phyloP scores from a whole-genome alignment of 495 filamentous ascomycete genomes.

The Halenospora varia region DNA sequence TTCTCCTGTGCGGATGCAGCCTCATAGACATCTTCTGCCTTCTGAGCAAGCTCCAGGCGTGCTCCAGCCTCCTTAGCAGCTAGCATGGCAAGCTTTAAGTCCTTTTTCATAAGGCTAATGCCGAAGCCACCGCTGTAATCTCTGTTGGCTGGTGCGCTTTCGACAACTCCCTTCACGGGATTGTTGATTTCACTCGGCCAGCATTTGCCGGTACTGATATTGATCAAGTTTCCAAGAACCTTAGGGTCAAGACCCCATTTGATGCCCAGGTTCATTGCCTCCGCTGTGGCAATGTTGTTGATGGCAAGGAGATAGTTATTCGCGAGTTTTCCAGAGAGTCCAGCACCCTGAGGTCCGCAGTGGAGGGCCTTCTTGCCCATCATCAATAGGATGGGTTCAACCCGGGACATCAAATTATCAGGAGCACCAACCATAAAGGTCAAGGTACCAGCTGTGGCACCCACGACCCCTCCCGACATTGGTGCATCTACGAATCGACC shows the following conservation, averaged over 20 bases:
- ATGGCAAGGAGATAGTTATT: slow-evolving; percentile 93
- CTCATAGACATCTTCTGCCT: slow-evolving; percentile 65
- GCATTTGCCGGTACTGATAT: slow-evolving; percentile 79
- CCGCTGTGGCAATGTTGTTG: slow-evolving; percentile 87
- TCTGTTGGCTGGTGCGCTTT: slow-evolving; percentile 63
- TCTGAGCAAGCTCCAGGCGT: slow-evolving; percentile 59
- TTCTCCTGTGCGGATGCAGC: slow-evolving; percentile 51
- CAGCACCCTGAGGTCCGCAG: slow-evolving; percentile 74
- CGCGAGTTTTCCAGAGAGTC: slow-evolving; percentile 80
- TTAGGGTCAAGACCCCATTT: slow-evolving; percentile 80
- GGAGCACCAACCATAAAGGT: slow-evolving; percentile 85
- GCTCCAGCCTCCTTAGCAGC: slow-evolving; percentile 68
- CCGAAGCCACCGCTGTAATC: slow-evolving; percentile 84
- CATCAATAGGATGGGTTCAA: slow-evolving; percentile 59
- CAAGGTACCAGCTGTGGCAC: slow-evolving; percentile 67
- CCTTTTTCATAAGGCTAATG: slow-evolving; percentile 80
- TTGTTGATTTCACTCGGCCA: slow-evolving; percentile 95
- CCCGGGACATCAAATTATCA: slow-evolving; percentile 49
- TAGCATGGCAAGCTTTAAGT: slow-evolving; percentile 65
- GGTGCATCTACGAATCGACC: slow-evolving; percentile 72
- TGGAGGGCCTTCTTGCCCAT: slow-evolving; percentile 85
- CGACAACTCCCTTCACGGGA: slow-evolving; percentile 80
- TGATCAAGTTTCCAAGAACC: slow-evolving; percentile 74
- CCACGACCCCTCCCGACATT: slow-evolving; percentile 84
- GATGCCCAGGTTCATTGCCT: slow-evolving; percentile 90